Base-by-base conservation (phyloP, 1,139 yeast species). In the Kodamaea arcana region DNA sequence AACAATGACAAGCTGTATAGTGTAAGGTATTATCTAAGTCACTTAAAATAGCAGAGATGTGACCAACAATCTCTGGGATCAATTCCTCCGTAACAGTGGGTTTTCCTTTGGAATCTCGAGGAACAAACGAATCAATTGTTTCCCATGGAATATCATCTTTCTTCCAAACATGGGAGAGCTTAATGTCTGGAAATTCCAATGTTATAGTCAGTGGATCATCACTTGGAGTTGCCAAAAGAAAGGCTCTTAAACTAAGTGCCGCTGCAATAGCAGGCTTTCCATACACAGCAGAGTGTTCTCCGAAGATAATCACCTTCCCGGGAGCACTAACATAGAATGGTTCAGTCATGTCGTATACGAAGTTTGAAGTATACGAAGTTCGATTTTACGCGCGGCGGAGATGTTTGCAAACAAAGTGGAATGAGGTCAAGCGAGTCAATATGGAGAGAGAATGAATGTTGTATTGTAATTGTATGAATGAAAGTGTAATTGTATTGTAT, bases 261-360 rank as follows among this genome's bases (percentile, higher is more conserved):
- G 95, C 95, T 1, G 96, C 95, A 37, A 87, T 84, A 17, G 95
- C 95, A 1, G 95, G 94, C 61, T 85, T 85, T 35, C 86, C 81
- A 55, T 85, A 86, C 2, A 92, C 99, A 2, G 94, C 97, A 2
- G 97, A 86, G 54, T 92, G 99, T 54, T 92, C 98, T 16, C 99
- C 99, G 54, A 88, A 94, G 30, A 94, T 72, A 48, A 92, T 94
- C 28, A 88, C 95, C 55, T 94, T 92, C 6, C 97, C 99, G 0
- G 99, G 98, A 1, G 99, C 94, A 41, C 96, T 85, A 2, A 87
- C 86, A 37, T 78, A 63, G 56, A 88, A 86, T 3, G 90, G 56
- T 11, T 35, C 39, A 14, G 22, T 14, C 26, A 24, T 24, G 26
- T 24, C 16, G 16, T 25, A 10, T 25, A 25, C 10, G 16, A 15